A percentile compares a stretch with the other conserved stretches of the same genome.
These are phyloP conservation scores for Pachyrhizus erosus DNA, from an alignment of 306 rosid species.

Conservation along the genomic window DNA sequence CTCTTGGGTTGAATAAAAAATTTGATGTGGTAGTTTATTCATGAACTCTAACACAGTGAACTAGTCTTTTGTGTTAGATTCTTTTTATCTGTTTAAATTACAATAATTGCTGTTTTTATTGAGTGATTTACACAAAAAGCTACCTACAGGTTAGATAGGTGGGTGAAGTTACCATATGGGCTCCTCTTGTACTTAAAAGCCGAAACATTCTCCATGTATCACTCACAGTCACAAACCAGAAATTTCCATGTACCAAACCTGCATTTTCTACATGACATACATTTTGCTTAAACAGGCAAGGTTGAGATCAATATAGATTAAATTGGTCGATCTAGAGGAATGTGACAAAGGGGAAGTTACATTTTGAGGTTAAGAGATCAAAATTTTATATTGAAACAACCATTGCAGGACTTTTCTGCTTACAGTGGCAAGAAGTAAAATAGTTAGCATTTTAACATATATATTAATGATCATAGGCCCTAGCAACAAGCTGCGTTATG, in stretches of 20 bases:
- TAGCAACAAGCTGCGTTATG: constrained; percentile 33
- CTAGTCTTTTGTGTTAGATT: no score
- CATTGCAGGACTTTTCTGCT: constrained; percentile 17
- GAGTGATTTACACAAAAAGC: no score
- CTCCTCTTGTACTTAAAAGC: no score
- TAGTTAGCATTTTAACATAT: constrained; percentile 19
- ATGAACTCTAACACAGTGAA: no score
- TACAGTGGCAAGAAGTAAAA: constrained; percentile 6
- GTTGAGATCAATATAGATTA: background rate
- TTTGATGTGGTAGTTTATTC: no score
- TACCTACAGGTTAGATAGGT: no score
- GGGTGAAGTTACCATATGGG: no score
- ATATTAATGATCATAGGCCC: constrained; percentile 6
- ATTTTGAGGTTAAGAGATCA: constrained; percentile 14
- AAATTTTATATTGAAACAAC: constrained; percentile 29
- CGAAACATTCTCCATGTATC: background rate
- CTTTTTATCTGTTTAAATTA: no score
- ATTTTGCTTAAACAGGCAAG: background rate
- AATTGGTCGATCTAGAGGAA: constrained; percentile 4
- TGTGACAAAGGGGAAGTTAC: background rate
- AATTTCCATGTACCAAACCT: background rate
- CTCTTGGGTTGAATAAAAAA: no score
- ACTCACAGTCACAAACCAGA: background rate
- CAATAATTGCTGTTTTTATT: no score
- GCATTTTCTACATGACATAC: background rate